These are phyloP conservation scores for Eutrema yunnanense DNA, from an alignment of 345 rosid genomes.

Conservation along the genomic window DNA sequence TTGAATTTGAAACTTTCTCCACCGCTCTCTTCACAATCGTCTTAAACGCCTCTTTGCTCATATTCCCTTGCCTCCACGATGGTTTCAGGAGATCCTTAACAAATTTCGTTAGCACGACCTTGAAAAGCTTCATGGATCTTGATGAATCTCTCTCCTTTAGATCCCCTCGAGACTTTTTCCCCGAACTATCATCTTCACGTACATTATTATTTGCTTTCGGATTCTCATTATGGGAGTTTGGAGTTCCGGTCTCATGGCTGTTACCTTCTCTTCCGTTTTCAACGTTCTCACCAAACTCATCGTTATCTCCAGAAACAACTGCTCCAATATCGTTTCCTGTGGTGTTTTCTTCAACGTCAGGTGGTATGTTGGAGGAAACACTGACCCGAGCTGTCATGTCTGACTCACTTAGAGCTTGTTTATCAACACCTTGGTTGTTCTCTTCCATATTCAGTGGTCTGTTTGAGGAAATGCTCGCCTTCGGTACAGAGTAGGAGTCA, in stretches of 20 bases:
- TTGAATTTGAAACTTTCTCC: conserved; percentile 79
- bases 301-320: conserved; percentile 38
- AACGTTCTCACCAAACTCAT: conserved; percentile 68
- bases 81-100: conserved; percentile 93
- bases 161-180: conserved; percentile 14
- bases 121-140: conserved; percentile 67
- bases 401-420: conserved; percentile 25
- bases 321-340: conserved; percentile 35
- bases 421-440: conserved; percentile 48
- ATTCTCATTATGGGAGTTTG: conserved; percentile 33
- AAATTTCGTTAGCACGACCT: conserved; percentile 68
- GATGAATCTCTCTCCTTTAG: conserved; percentile 38
- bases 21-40: conserved; percentile 87
- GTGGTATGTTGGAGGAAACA: conserved; percentile 45
- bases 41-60: conserved; percentile 96
- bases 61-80: conserved; percentile 86
- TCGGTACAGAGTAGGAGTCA: conserved; percentile 28
- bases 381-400: conserved; percentile 21
- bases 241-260: conserved; percentile 49
- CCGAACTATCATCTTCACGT: conserved; percentile 48
- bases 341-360: conserved; percentile 57
- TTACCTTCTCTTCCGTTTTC: conserved; percentile 56
- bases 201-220: conserved; percentile 31
- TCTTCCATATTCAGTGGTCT: conserved; percentile 51
- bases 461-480: conserved; percentile 36